A percentile compares a stretch with the other conserved stretches of the same genome.
Conservation (phyloP, 2,329 filamentous ascomycete species). For the Trichoderma hamatum region DNA sequence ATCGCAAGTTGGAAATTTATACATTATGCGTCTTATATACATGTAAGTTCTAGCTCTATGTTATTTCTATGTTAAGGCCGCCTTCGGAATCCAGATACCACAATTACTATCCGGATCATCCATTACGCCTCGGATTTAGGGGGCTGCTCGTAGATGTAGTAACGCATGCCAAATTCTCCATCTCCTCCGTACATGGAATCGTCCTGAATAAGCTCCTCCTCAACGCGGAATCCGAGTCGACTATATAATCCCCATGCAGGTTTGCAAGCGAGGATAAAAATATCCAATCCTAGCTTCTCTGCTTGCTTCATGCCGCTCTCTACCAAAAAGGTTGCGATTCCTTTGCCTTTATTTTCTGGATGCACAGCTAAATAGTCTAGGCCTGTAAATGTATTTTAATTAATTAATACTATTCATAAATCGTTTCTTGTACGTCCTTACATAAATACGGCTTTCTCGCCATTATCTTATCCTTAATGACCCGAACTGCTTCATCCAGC, state of each 20-base stretch:
- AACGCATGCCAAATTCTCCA: constrained; percentile 1
- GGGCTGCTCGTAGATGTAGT: constrained; percentile 6
- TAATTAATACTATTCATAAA: background rate
- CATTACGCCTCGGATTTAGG: background rate
- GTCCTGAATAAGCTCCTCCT: constrained; percentile 35
- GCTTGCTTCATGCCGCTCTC: constrained; percentile 34
- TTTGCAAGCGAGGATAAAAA: constrained; percentile 34
- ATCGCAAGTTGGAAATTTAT: background rate
- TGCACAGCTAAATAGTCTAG: constrained; percentile 38
- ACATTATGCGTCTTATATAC: background rate
- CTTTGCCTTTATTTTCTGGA: constrained; percentile 36
- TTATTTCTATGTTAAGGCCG: background rate
- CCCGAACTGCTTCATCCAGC: background rate
- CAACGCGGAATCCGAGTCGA: constrained; percentile 33
- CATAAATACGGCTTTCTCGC: background rate
- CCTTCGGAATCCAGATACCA: too few species aligned
- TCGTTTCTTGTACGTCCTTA: background rate
- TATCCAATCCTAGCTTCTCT: constrained; percentile 32
- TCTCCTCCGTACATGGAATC: constrained; percentile 28
- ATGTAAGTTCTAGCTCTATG: background rate
- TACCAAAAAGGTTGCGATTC: constrained; percentile 34
- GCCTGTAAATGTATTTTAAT: constrained; percentile 21
- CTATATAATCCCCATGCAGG: constrained; percentile 33
- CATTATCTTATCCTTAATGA: background rate
- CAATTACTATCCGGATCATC: background rate